Evolutionary conservation across 2,329 filamentous ascomycete genomes (phyloP).

Genomic region (Hirsutella minnesotensis): DNA sequence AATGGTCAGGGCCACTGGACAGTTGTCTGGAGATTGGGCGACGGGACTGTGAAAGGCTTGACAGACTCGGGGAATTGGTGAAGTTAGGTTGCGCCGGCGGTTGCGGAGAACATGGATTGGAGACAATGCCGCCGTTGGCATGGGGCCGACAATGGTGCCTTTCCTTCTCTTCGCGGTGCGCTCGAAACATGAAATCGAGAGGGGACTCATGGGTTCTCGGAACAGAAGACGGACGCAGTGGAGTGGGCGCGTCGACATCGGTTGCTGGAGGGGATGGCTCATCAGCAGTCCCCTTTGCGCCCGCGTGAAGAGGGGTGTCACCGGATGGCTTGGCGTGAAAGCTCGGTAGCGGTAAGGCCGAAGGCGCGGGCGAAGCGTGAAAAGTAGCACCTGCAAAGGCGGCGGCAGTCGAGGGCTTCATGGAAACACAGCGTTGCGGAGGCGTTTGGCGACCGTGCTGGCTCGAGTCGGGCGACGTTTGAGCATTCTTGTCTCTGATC

Average conservation of each 20-base stretch:
- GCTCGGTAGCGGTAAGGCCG: slow-evolving; percentile 79
- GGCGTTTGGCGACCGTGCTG: slow-evolving; percentile 30
- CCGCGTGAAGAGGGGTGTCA: slow-evolving; percentile 38
- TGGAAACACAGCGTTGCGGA: slow-evolving; percentile 25
- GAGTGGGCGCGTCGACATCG: slow-evolving; percentile 37
- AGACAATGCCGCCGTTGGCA: slow-evolving; percentile 9
- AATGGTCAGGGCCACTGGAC: slow-evolving; percentile 14
- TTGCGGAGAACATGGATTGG: slow-evolving; percentile 30
- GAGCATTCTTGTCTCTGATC: slow-evolving; percentile 18
- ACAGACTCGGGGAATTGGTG: slow-evolving; percentile 10
- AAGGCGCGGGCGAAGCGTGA: slow-evolving; percentile 86
- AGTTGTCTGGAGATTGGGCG: slow-evolving; percentile 11
- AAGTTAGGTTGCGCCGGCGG: slow-evolving; percentile 24
- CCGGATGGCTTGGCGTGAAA: slow-evolving; percentile 68
- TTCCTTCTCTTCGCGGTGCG: slow-evolving; percentile 68
- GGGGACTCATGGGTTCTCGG: slow-evolving; percentile 51
- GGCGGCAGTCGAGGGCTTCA: slow-evolving; percentile 35
- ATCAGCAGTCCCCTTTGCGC: slow-evolving; percentile 23
- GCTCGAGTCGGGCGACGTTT: slow-evolving; percentile 28
- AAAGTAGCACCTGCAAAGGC: slow-evolving; percentile 91
- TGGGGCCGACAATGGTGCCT: slow-evolving; percentile 43
- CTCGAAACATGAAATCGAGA: slow-evolving; percentile 81
- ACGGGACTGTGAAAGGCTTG: slow-evolving; percentile 13
- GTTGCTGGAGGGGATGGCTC: slow-evolving; percentile 40
- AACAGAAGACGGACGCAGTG: slow-evolving; percentile 24